Base-by-base conservation (phyloP, 805 yeast species). In the Zygoascus biomembranicola region DNA sequence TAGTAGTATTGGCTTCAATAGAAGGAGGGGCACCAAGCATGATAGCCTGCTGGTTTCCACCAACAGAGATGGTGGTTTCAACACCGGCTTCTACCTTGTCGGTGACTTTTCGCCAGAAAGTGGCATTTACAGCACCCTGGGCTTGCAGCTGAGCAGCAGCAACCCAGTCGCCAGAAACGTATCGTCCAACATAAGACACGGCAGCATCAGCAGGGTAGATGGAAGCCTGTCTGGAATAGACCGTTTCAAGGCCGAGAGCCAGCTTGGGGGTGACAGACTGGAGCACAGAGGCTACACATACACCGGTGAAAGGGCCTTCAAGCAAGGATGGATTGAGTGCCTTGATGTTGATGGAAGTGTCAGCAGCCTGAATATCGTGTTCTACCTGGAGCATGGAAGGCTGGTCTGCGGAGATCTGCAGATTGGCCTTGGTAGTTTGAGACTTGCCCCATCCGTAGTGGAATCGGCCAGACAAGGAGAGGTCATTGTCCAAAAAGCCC, bases 351-450 rank as follows among this genome's bases (percentile, higher is more conserved):
- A 90, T 70, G 50, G 96, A 84, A 69, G 82, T 90, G 70, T 94
- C 99, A 53, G 78, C 72, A 57, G 92, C 97, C 73, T 86, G 92
- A 75, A 81, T 85, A 72, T 94, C 99, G 70, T 94, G 97, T 77
- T 94, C 99, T 63, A 92, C 77, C 75, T 94, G 98, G 59, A 87
- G 78, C 95, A 92, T 89, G 55, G 94, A 77, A 60, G 94, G 97
- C 75, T 90, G 97, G 60, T 85, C 87, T 59, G 83, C 76, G 62
- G 95, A 87, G 61, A 90, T 76, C 76, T 92, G 98, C 69, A 90
- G 76, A 64, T 95, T 88, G 57, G 87, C 80, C 74, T 90, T 90
- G 57, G 96, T 80, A 64, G 85, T 74, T 70, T 84, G 81, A 65
- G 77, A 77, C 69, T 82, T 81, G 69, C 81, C 81, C 97, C 97